A percentile compares a stretch with the other conserved stretches of the same genome.
phyloP scores from a whole-genome alignment of 1,284 basidiomycete species.

The Sporisorium scitamineum region DNA sequence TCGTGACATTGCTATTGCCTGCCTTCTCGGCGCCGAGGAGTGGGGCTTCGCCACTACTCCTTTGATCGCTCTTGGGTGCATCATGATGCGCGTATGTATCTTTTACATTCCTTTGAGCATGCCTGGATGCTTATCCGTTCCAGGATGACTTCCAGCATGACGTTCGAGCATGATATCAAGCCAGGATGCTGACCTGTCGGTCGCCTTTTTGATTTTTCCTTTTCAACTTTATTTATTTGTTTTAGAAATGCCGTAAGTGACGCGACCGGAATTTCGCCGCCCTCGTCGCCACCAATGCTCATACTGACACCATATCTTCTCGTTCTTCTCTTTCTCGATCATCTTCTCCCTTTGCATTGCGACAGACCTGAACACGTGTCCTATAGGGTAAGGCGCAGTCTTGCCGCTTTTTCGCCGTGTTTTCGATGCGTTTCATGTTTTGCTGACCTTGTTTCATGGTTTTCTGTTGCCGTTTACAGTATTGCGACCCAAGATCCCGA shows the following conservation, averaged over 20 bases:
- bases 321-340: background rate
- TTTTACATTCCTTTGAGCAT: background rate
- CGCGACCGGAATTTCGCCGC: background rate
- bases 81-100: slow-evolving; percentile 44
- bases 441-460: too few species aligned
- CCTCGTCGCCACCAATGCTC: background rate
- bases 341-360: background rate
- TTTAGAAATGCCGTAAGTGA: slow-evolving; percentile 8
- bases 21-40: slow-evolving; percentile 66
- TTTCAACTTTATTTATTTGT: background rate
- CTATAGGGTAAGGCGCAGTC: slow-evolving; percentile 28
- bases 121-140: background rate
- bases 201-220: slow-evolving; percentile 65
- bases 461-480: too few species aligned
- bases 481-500: slow-evolving; percentile 66
- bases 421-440: too few species aligned
- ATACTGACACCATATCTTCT: slow-evolving; percentile 18
- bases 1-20: slow-evolving; percentile 63
- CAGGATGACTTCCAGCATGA: background rate
- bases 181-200: background rate
- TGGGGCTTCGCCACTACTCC: slow-evolving; percentile 65
- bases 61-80: slow-evolving; percentile 66
- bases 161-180: too few species aligned
- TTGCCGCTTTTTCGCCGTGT: too few species aligned
- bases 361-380: slow-evolving; percentile 55